Evolutionary conservation across 2,329 filamentous ascomycete species (phyloP), one percentile per base, ranked within the genome.

Genomic region (Cercospora janseana): DNA sequence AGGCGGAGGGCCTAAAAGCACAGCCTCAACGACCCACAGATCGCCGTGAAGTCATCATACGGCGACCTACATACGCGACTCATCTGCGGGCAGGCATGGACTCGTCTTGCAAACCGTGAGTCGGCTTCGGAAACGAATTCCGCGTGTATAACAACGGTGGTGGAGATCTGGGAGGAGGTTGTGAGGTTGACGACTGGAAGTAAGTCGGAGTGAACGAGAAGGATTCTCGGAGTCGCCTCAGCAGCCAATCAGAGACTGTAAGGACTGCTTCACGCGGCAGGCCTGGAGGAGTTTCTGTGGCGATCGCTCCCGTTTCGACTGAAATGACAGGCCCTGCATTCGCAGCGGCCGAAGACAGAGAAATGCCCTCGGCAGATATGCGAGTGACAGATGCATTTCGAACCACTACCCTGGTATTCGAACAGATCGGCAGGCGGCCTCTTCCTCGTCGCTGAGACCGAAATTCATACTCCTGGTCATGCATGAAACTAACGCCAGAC

Each of bases 381-480:
- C 38, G 41, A 8, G 27, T 46, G 49, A 43, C 49, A 51, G 48
- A 24, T 46, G 21, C 34, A 51, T 34, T 35, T 29, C 42, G n/a
- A 37, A 47, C 51, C 47, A 54, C 46, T 46, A 15, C 24, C 27
- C 23, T 49, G 26, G 38, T 40, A 24, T 6, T 49, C 37, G 18
- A 44, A 21, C 12, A 37, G 32, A 32, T 32, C 47, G 45, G 37
- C 44, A 32, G 54, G 54, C 56, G 56, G 54, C 56, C 54, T 54
- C 52, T 56, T 58, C 50, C 50, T 48, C 35, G n/a, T 54, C 51
- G 54, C 52, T 46, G 37, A 46, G 46, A 40, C 38, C 37, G 51
- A 47, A 23, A 31, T 21, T 13, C 20, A 34, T 32, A 13, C 31
- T 34, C 44, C n/a, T 26, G n/a, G 10, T 24, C 21, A 32, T 46